Conservation (phyloP, 2,329 filamentous ascomycete species). For the Trichoderma pleuroti region DNA sequence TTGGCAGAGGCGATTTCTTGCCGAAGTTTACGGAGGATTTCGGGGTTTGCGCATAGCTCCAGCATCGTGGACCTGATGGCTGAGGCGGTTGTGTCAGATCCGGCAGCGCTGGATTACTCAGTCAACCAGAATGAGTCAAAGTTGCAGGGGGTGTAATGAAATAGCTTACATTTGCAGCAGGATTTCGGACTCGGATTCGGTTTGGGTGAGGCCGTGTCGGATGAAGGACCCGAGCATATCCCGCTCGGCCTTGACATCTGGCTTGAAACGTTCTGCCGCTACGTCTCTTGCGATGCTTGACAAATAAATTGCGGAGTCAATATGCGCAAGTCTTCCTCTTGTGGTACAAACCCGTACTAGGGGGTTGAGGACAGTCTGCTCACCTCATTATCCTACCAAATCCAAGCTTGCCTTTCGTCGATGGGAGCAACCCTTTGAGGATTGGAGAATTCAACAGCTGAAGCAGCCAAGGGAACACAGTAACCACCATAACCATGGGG, state of each 20-base stretch:
- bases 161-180: slow-evolving; percentile 35
- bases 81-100: slow-evolving; percentile 56
- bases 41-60: slow-evolving; percentile 49
- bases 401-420: slow-evolving; percentile 36
- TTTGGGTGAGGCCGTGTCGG: slow-evolving; percentile 36
- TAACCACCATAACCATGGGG: slow-evolving; percentile 24
- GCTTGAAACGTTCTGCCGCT: slow-evolving; percentile 44
- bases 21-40: slow-evolving; percentile 44
- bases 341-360: no score
- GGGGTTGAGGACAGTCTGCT: slow-evolving; percentile 21
- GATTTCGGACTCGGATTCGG: slow-evolving; percentile 43
- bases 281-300: slow-evolving; percentile 42
- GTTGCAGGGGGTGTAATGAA: not conserved
- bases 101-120: slow-evolving; percentile 42
- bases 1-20: slow-evolving; percentile 23
- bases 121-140: not conserved
- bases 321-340: not conserved
- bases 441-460: slow-evolving; percentile 39
- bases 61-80: slow-evolving; percentile 51
- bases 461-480: slow-evolving; percentile 22
- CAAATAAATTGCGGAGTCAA: not conserved
- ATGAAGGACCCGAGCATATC: slow-evolving; percentile 52
- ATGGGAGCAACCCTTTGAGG: slow-evolving; percentile 41
- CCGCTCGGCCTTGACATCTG: slow-evolving; percentile 39
- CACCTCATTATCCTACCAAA: slow-evolving; percentile 45